phyloP scores from a whole-genome alignment of 2,329 filamentous ascomycete species.

The Xylaria digitata region DNA sequence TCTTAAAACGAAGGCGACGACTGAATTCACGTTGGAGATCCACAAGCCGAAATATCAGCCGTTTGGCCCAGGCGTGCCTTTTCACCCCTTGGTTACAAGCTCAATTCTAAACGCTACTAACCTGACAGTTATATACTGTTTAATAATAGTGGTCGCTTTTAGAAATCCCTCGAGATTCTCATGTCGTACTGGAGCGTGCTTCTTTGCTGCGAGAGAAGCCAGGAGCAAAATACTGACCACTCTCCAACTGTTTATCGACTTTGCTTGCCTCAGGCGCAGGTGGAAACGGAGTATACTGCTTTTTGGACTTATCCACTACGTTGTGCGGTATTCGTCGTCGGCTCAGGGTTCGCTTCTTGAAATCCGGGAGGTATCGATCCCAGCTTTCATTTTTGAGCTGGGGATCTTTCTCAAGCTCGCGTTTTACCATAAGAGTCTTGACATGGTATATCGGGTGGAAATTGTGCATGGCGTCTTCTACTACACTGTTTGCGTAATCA shows the following conservation, averaged over 20 bases:
- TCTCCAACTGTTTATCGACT: slow-evolving; percentile 97
- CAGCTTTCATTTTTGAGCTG: slow-evolving; percentile 38
- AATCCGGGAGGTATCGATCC: slow-evolving; percentile 83
- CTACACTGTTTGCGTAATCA: slow-evolving; percentile 57
- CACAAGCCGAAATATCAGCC: too few relatives aligned
- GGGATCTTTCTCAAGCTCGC: slow-evolving; percentile 78
- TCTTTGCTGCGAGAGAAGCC: too few relatives aligned
- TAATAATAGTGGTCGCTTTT: too few relatives aligned
- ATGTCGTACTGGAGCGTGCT: too few relatives aligned
- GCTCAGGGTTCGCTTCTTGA: slow-evolving; percentile 91
- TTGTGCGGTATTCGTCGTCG: slow-evolving; percentile 85
- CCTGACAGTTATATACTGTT: too few relatives aligned
- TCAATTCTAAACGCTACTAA: too few relatives aligned
- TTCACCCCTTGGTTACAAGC: too few relatives aligned
- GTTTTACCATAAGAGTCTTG: slow-evolving; percentile 73
- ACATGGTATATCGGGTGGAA: neutral
- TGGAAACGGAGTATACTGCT: slow-evolving; percentile 96
- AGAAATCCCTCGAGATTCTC: too few relatives aligned
- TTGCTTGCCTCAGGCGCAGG: slow-evolving; percentile 98
- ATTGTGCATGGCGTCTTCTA: slow-evolving; percentile 74
- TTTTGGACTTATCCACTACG: slow-evolving; percentile 84
- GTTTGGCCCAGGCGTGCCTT: too few relatives aligned
- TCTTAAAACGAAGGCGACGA: too few relatives aligned
- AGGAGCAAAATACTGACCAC: slow-evolving; percentile 76
- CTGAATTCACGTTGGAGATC: too few relatives aligned